Base-by-base conservation (phyloP, 352 stramenopile species). In the Phytophthora tentaculata region DNA sequence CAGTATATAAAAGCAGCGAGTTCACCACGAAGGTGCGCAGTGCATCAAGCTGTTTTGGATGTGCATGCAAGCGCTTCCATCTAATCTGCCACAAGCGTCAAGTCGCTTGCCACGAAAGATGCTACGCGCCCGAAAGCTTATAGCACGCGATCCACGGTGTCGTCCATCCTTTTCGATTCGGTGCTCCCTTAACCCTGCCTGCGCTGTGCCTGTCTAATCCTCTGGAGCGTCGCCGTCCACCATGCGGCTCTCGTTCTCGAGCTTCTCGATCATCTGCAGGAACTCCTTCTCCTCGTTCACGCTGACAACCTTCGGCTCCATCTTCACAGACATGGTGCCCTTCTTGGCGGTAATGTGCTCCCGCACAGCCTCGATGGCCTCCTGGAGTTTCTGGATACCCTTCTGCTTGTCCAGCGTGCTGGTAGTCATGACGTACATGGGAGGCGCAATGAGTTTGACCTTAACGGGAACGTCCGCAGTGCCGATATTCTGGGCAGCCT, bases 381-480 rank as follows among this genome's bases (percentile, higher is more conserved):
- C 86, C 66, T 99, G 96, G 20, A 99, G 84, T 65, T 98, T 94
- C 55, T 95, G 90, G 68, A 99, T 98, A 7, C 98, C 97, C 70
- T 98, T 95, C 59, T 98, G 89, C 79, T 99, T 99, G 79, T 99
- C 97, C 61, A 99, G 74, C 51, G 97, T 99, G 80, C 96, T 99
- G 49, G 97, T 99, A 24, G 94, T 98, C 82, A 99, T 97, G 52
- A 99, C 97, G 80, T 99, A 99, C 81, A 99, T 98, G 14, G 98
- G 98, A 28, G 98, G 97, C 35, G 98, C 97, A 75, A 99, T 99
- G 22, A 99, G 86, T 79, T 99, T 99, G 56, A 99, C 98, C 83
- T 99, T 98, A 57, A 99, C 97, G 0, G 90, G 91, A 26, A 95
- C 92, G 16, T 98, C 91, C 41, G 98, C 92, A 43, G 86, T 94